These are phyloP conservation scores for Aspergillus ostianus DNA, from an alignment of 495 filamentous ascomycete species.

Conservation along the genomic window DNA sequence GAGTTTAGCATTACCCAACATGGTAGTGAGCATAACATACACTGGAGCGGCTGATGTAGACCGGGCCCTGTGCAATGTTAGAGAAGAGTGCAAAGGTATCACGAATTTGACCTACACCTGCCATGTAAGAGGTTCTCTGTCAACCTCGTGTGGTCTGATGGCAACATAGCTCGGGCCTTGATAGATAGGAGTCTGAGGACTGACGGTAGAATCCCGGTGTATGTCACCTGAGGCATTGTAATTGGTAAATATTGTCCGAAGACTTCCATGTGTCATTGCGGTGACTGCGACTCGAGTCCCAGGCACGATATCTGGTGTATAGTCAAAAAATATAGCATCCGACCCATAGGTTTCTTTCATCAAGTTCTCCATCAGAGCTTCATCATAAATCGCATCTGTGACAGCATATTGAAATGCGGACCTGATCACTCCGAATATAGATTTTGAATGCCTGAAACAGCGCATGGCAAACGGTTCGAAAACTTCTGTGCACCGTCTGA, in stretches of 20 bases:
- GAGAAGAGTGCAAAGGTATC: background rate
- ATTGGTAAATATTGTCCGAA: slow-evolving; percentile 28
- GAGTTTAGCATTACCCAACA: slow-evolving; percentile 1
- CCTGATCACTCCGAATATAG: slow-evolving; percentile 6
- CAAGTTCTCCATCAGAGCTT: background rate
- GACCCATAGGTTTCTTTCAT: background rate
- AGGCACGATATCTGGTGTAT: slow-evolving; percentile 7
- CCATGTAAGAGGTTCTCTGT: background rate
- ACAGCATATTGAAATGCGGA: slow-evolving; percentile 10
- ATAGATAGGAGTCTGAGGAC: background rate
- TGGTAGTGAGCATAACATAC: slow-evolving; percentile 10
- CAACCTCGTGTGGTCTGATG: background rate
- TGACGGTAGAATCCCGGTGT: background rate
- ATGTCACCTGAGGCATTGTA: slow-evolving; percentile 23
- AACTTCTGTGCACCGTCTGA: slow-evolving; percentile 16
- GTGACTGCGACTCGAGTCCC: slow-evolving; percentile 20
- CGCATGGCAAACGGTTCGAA: slow-evolving; percentile 24
- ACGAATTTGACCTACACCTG: background rate
- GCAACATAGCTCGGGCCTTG: background rate
- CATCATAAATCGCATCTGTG: background rate
- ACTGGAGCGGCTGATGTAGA: slow-evolving; percentile 26
- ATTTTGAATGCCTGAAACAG: slow-evolving; percentile 19
- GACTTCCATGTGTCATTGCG: slow-evolving; percentile 24
- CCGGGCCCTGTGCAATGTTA: slow-evolving; percentile 22
- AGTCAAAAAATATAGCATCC: slow-evolving; percentile 9